These are phyloP conservation scores for Pichia cactophila DNA, from an alignment of 1,139 yeast species.

Conservation along the genomic window DNA sequence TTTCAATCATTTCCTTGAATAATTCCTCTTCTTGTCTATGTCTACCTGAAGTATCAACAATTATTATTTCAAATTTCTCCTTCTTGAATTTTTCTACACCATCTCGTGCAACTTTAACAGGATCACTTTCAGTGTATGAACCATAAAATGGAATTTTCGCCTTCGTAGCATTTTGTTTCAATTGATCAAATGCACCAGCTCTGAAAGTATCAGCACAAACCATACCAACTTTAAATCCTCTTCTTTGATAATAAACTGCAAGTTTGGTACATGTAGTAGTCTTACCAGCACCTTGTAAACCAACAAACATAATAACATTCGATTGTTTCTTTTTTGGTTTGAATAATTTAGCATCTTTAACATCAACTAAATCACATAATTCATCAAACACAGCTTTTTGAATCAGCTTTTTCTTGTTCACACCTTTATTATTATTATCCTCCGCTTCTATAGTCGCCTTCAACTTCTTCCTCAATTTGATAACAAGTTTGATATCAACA, in stretches of 20 bases:
- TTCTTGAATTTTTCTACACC: conserved; percentile 90
- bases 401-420: conserved; percentile 66
- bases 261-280: conserved; percentile 95
- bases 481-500: conserved; percentile 81
- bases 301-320: conserved; percentile 91
- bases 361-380: conserved; percentile 76
- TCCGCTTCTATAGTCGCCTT: conserved; percentile 47
- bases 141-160: conserved; percentile 94
- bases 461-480: conserved; percentile 67
- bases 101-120: conserved; percentile 82
- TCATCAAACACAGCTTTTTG: conserved; percentile 95
- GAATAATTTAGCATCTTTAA: conserved; percentile 51
- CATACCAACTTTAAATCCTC: conserved; percentile 91
- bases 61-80: conserved; percentile 86
- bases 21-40: conserved; percentile 92
- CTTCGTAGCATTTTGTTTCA: conserved; percentile 94
- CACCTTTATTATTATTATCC: conserved; percentile 44
- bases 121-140: conserved; percentile 91
- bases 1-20: conserved; percentile 92
- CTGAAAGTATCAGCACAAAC: conserved; percentile 99
- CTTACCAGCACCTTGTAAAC: conserved; percentile 98
- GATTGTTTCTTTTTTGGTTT: conserved; percentile 76
- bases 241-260: conserved; percentile 87
- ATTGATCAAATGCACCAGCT: conserved; percentile 98
- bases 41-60: conserved; percentile 97